phyloP scores from a whole-genome alignment of 208 protist genomes.

The Polymyxa betae region DNA sequence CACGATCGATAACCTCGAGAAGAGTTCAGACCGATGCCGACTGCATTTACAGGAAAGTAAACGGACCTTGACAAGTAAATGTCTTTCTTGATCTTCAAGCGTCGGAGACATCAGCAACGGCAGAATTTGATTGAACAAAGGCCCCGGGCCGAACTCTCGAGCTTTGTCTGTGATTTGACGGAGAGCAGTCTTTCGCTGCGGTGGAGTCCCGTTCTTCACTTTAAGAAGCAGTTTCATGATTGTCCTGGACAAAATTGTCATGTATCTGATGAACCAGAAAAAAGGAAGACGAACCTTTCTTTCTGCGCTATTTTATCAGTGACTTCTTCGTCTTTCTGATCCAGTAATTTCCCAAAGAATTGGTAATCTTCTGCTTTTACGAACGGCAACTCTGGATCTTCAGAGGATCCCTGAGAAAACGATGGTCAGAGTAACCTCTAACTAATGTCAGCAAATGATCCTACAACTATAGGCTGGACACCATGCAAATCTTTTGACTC shows the following conservation, averaged over 20 bases:
- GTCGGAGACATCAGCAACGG: constrained; percentile 93
- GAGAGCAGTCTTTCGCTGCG: constrained; percentile 91
- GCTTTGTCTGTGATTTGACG: constrained; percentile 96
- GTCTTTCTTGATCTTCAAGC: constrained; percentile 95
- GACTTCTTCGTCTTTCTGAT: constrained; percentile 78
- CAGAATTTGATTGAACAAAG: constrained; percentile 96
- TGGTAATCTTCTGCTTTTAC: constrained; percentile 94
- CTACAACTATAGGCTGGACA: background rate
- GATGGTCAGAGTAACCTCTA: too few relatives aligned
- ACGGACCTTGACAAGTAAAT: constrained; percentile 85
- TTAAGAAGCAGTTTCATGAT: constrained; percentile 63
- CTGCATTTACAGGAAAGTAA: background rate
- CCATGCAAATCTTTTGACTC: constrained; percentile 34
- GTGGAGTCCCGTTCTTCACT: constrained; percentile 97
- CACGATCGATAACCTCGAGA: constrained; percentile 89
- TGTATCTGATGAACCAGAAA: background rate
- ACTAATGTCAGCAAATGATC: too few relatives aligned
- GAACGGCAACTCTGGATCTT: constrained; percentile 85
- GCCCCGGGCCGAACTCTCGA: constrained; percentile 90
- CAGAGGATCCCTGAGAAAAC: constrained; percentile 59
- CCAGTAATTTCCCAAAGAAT: constrained; percentile 92
- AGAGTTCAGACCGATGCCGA: constrained; percentile 76
- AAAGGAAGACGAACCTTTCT: constrained; percentile 1
- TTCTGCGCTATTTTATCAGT: constrained; percentile 49
- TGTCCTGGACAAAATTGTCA: background rate